Evolutionary conservation across 257 asterid genomes (phyloP).

Genomic region (Misopates orontium): DNA sequence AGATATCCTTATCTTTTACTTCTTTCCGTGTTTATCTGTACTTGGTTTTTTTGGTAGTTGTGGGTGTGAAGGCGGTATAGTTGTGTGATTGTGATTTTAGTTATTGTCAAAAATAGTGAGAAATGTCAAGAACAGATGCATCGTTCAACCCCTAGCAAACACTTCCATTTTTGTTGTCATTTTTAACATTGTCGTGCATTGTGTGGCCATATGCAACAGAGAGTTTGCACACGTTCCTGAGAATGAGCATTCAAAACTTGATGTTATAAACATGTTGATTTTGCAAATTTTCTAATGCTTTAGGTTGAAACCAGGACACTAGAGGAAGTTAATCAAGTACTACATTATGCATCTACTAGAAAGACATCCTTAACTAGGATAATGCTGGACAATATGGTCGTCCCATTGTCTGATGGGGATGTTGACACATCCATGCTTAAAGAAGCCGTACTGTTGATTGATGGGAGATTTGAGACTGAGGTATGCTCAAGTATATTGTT

Average conservation of each 20-base stretch:
- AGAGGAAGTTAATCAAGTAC: conserved; percentile 83
- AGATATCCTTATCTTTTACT: no score
- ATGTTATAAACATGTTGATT: conserved; percentile 3
- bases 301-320: conserved; percentile 94
- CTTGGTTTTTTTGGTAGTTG: no score
- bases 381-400: conserved; percentile 97
- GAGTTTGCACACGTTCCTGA: neutral
- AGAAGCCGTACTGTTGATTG: conserved; percentile 75
- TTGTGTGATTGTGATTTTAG: no score
- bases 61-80: no score
- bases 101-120: no score
- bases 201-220: neutral
- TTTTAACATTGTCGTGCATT: no score
- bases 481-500: conserved; percentile 29
- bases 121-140: no score
- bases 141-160: no score
- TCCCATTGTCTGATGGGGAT: conserved; percentile 76
- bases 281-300: conserved; percentile 18
- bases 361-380: conserved; percentile 74
- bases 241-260: conserved; percentile 4
- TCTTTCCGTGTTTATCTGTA: no score
- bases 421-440: conserved; percentile 87
- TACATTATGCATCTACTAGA: conserved; percentile 69
- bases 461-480: conserved; percentile 91
- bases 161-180: neutral